Percentiles rank a stretch among this genome's conserved stretches.
Conservation (phyloP, 139 green algal genomes). For the Chlorella sorokiniana region DNA sequence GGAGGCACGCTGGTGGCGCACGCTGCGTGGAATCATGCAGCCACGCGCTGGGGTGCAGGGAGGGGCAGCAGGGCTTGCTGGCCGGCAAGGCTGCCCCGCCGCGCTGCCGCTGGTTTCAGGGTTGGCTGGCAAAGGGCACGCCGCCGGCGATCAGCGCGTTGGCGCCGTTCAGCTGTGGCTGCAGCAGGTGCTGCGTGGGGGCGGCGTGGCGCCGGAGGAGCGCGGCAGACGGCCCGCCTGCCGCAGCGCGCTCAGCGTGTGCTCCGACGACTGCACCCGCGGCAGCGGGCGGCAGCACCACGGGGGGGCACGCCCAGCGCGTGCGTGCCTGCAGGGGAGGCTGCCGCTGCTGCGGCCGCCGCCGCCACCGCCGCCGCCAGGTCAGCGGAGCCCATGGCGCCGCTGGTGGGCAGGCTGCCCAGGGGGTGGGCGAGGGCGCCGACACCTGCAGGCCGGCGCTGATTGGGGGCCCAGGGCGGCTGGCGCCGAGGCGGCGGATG, state of each 20-base stretch:
- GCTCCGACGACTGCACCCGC: background rate
- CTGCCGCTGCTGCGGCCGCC: background rate
- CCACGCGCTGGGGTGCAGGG: too few species aligned
- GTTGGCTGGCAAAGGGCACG: too few species aligned
- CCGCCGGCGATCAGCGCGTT: too few species aligned
- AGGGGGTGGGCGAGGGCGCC: too few species aligned
- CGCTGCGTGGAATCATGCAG: too few species aligned
- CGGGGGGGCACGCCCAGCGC: background rate
- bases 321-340: background rate
- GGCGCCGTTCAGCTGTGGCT: too few species aligned
- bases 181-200: too few species aligned
- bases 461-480: background rate
- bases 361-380: conserved; percentile 20
- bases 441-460: background rate
- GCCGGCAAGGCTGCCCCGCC: too few species aligned
- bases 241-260: conserved; percentile 2
- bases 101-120: too few species aligned
- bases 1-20: too few species aligned
- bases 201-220: background rate
- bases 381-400: background rate
- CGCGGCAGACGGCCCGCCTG: background rate
- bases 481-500: background rate
- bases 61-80: too few species aligned
- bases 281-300: background rate
- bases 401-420: background rate